phyloP scores from a whole-genome alignment of 352 stramenopile species.

The Blastocystis sp. region DNA sequence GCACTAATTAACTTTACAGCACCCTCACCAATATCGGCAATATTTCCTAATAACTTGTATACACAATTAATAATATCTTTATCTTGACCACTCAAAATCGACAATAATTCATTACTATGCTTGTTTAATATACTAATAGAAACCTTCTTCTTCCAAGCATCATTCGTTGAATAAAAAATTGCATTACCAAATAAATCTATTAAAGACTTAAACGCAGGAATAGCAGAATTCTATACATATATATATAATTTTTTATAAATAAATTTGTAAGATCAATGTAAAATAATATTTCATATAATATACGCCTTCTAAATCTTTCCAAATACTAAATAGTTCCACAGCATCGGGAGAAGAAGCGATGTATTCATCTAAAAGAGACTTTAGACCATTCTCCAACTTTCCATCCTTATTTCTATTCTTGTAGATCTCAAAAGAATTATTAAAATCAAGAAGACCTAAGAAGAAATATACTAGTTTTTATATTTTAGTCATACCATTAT shows the following conservation, averaged over 20 bases:
- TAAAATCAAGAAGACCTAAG: slow-evolving; percentile 5
- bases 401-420: not conserved
- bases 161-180: slow-evolving; percentile 13
- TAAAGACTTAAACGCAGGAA: not conserved
- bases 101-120: slow-evolving; percentile 10
- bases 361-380: slow-evolving; percentile 15
- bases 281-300: no score
- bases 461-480: slow-evolving; percentile 20
- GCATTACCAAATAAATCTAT: slow-evolving; percentile 13
- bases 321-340: slow-evolving; percentile 23
- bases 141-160: slow-evolving; percentile 20
- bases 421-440: not conserved
- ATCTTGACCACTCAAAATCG: slow-evolving; percentile 9
- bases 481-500: not conserved
- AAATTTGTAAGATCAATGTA: no score
- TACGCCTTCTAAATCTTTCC: slow-evolving; percentile 23
- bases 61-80: slow-evolving; percentile 12
- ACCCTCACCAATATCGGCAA: slow-evolving; percentile 5
- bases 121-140: slow-evolving; percentile 33
- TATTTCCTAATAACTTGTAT: not conserved
- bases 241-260: no score
- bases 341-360: slow-evolving; percentile 15
- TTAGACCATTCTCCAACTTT: no score
- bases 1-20: slow-evolving; percentile 20
- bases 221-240: slow-evolving; percentile 19